Conservation (phyloP, 177 flowering plant genomes). For the Telopea speciosissima region DNA sequence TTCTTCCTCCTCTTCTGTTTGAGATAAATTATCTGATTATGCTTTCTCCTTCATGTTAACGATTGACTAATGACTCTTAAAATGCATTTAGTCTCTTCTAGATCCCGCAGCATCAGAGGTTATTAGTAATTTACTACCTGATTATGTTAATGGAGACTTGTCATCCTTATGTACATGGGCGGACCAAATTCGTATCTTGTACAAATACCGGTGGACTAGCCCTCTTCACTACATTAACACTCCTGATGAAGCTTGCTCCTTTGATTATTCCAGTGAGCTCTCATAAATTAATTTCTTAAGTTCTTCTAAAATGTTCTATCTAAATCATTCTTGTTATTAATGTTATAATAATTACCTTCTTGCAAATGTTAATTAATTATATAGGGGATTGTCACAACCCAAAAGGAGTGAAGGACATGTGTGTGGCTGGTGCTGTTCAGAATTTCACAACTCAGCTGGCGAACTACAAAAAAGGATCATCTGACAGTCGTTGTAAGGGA, state of each 20-base stretch:
- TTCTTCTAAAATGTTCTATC: too few relatives aligned
- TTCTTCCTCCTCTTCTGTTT: neutral
- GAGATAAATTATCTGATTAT: neutral
- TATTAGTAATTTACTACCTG: conserved; percentile 65
- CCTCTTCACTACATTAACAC: conserved; percentile 95
- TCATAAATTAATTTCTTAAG: too few relatives aligned
- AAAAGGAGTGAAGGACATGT: conserved; percentile 64
- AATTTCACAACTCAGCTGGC: conserved; percentile 80
- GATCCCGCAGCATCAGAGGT: conserved; percentile 64
- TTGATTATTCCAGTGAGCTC: conserved; percentile 62
- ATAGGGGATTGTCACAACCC: conserved; percentile 87
- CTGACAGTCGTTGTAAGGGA: conserved; percentile 75
- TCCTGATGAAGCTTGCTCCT: conserved; percentile 74
- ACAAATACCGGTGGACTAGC: conserved; percentile 84
- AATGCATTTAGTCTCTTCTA: conserved; percentile 39
- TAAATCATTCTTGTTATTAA: too few relatives aligned
- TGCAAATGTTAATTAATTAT: too few relatives aligned
- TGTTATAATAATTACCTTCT: too few relatives aligned
- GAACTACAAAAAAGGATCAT: conserved; percentile 69
- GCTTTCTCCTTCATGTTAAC: too few relatives aligned
- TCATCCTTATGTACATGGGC: conserved; percentile 89
- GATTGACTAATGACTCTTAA: neutral
- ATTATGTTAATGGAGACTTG: conserved; percentile 57
- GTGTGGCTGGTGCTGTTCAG: conserved; percentile 84
- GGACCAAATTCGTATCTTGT: conserved; percentile 88